Evolutionary conservation across 75 land plant genomes (phyloP).

Genomic region (Cunninghamia lanceolata): DNA sequence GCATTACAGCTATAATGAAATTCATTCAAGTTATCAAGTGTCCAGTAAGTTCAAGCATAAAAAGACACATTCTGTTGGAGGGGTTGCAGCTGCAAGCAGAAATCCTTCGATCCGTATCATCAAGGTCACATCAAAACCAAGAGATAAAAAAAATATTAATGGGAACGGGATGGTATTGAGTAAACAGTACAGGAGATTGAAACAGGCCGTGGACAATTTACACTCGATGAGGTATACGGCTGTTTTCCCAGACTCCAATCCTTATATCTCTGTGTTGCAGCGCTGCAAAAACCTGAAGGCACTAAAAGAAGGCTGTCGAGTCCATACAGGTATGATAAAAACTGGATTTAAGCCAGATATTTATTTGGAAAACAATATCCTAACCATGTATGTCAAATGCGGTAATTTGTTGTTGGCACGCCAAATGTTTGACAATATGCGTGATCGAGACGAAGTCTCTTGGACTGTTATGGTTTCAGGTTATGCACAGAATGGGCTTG

Average conservation of each 20-base stretch:
- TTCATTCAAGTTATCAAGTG: too few species aligned
- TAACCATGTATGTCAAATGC: conserved; percentile 35
- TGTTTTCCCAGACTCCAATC: neutral
- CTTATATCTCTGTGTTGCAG: neutral
- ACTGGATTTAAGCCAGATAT: conserved; percentile 23
- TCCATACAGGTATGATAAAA: conserved; percentile 28
- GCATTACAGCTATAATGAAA: too few species aligned
- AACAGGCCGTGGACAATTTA: conserved; percentile 4
- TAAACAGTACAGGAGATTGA: neutral
- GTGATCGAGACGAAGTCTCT: too few species aligned
- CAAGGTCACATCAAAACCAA: too few species aligned
- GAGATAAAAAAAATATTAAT: too few species aligned
- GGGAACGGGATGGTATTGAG: neutral
- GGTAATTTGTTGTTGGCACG: conserved; percentile 17
- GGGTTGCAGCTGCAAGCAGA: too few species aligned
- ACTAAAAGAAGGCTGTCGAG: conserved; percentile 12
- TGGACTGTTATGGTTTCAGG: too few species aligned
- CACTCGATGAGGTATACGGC: neutral
- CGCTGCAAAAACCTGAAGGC: conserved; percentile 5
- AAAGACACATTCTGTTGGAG: too few species aligned
- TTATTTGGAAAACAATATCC: conserved; percentile 22
- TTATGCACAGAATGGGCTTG: too few species aligned
- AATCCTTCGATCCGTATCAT: too few species aligned
- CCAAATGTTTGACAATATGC: too few species aligned
- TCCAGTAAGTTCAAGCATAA: too few species aligned